Conservation (phyloP, 23 red algal species). For the Cyanidium caldarium region DNA sequence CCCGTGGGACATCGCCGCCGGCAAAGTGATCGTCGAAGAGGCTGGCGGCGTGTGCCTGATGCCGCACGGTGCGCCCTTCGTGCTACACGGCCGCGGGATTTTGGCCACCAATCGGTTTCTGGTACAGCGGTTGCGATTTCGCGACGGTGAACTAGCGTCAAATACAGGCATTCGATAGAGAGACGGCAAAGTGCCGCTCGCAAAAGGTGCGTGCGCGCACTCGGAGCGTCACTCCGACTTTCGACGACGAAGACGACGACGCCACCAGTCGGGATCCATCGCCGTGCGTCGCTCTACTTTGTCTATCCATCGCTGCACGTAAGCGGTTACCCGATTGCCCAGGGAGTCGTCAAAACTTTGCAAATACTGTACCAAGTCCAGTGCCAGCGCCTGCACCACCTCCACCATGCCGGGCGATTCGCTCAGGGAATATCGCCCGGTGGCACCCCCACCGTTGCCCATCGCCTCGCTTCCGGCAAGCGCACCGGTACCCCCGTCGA, state of each 20-base stretch:
- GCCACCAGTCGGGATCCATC: neutral
- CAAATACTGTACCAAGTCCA: neutral
- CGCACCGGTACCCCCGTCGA: too few species aligned
- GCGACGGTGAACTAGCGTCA: too few species aligned
- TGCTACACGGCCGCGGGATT: slow-evolving; percentile 5
- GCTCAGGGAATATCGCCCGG: too few species aligned
- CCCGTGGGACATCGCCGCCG: slow-evolving; percentile 87
- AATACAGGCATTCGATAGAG: too few species aligned
- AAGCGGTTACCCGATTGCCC: neutral
- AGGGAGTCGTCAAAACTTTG: neutral
- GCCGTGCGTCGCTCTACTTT: neutral
- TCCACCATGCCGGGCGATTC: too few species aligned
- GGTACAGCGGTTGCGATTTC: slow-evolving; percentile 4
- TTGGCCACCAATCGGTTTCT: slow-evolving; percentile 13
- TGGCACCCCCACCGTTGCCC: too few species aligned
- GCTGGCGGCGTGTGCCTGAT: slow-evolving; percentile 42
- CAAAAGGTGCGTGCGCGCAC: too few species aligned
- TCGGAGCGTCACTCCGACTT: too few species aligned
- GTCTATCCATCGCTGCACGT: neutral
- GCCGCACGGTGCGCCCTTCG: slow-evolving; percentile 6
- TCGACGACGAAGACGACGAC: too few species aligned
- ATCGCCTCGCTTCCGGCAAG: too few species aligned
- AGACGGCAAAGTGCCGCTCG: too few species aligned
- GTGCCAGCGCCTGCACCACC: neutral
- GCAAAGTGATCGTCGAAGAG: slow-evolving; percentile 58